Evolutionary conservation across 257 asterid genomes (phyloP), one percentile per base, ranked within the genome.

Genomic region (Vinca minor): DNA sequence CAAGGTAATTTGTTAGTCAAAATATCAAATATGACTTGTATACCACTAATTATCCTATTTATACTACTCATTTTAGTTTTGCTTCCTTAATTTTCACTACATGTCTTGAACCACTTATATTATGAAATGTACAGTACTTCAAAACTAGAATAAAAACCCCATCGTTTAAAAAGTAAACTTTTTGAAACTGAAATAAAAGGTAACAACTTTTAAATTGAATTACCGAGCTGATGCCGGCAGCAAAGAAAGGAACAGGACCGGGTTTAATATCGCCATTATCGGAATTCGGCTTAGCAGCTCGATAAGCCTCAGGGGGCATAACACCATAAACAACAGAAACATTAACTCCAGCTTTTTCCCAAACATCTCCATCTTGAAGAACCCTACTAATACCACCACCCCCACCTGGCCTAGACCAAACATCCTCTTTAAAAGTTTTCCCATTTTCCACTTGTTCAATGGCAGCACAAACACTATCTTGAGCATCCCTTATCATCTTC

Each of bases 381-480:
- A 92, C 98, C 74, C 98, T 78, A 75, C 97, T 89, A 69, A 92
- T 92, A 5, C 98, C 98, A 17, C 98, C 98, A 38, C 98, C 98
- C 4, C 98, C 98, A 12, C 98, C 98, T 23, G 97, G 96, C 70
- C 98, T 81, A 3, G 96, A 87, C 98, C 98, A 92, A 14, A 87
- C 95, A 66, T 92, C 96, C 67, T 92, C 96, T 82, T 82, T 83
- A 69, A 88, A 88, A 73, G 76, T 84, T 12, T 76, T 89, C 2
- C 87, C 91, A 23, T 86, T 88, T 59, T 91, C 95, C 11, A 65
- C 87, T 20, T 84, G 77, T 71, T 91, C 95, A 66, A 91, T 79
- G 3, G 95, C 95, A 4, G 77, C 17, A 62, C 95, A 91, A 3
- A 91, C 95, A 47, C 69, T 76, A 71, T 91, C 95, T 77, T 91